A percentile compares a stretch with the other conserved stretches of the same genome.
These are phyloP conservation scores for Ogataea paraovalis DNA, from an alignment of 805 yeast species.

Conservation along the genomic window DNA sequence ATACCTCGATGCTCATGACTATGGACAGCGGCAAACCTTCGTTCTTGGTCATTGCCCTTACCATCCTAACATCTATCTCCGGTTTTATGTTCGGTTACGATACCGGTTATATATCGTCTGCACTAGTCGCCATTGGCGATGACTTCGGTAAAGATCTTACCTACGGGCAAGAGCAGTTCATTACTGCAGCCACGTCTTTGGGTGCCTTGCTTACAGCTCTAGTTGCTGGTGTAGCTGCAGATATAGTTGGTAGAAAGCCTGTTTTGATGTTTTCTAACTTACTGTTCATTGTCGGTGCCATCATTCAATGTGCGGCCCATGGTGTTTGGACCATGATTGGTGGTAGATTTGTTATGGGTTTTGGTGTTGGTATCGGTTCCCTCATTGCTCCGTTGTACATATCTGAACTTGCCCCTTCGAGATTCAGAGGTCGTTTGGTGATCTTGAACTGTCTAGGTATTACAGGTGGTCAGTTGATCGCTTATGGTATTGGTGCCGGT, in stretches of 20 bases:
- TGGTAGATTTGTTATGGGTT: conserved; percentile 51
- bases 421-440: conserved; percentile 48
- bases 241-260: conserved; percentile 42
- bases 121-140: conserved; percentile 47
- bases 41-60: conserved; percentile 38
- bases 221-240: conserved; percentile 47
- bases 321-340: conserved; percentile 47
- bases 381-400: conserved; percentile 52
- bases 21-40: conserved; percentile 34
- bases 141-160: conserved; percentile 39
- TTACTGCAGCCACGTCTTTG: conserved; percentile 52
- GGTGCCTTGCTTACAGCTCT: conserved; percentile 52
- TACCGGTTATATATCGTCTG: conserved; percentile 57
- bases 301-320: conserved; percentile 41
- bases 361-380: conserved; percentile 55
- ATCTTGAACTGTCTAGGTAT: conserved; percentile 50
- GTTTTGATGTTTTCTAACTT: conserved; percentile 45
- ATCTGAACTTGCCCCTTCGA: conserved; percentile 50
- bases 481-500: conserved; percentile 50
- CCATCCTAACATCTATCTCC: conserved; percentile 48
- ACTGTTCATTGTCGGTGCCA: conserved; percentile 45
- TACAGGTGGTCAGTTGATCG: conserved; percentile 54
- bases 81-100: conserved; percentile 63
- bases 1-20: conserved; percentile 43
- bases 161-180: conserved; percentile 45